Base-by-base conservation (phyloP, 2,329 filamentous ascomycete species). In the Dothistroma septosporum region DNA sequence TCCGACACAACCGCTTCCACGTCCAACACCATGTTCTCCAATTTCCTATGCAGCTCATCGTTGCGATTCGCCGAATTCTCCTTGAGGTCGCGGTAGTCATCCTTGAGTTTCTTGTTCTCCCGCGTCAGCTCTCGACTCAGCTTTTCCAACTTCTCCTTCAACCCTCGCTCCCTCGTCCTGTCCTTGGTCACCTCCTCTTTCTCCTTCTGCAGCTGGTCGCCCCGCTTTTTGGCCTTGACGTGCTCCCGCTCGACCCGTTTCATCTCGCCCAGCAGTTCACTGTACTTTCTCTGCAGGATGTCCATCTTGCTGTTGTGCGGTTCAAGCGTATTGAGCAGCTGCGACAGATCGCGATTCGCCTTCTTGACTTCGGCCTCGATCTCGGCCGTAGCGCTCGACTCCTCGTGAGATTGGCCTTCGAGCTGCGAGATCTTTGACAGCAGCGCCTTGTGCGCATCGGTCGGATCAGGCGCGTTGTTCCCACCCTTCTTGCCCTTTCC, bases 71-170 rank as follows among this genome's bases (percentile, higher is more conserved):
- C 91, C 72, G 96, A 91, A 47, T 85, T 90, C 66, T 93, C 92
- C 70, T 93, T 89, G 31, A 96, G 82, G 56, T 91, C 91, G 73
- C 96, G 93, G 57, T 79, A 70, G 76, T 97, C 96, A 76, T 99
- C 94, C 77, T 97, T 97, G 66, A 99, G 86, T 78, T 96, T 95
- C 77, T 97, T 97, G 76, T 99, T 99, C 73, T 99, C 94, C 70
- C 93, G 90, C 62, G 95, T 94, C 58, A 99, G 83, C 76, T 99
- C 94, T 59, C 94, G 83, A 70, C 92, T 97, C 33, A 99, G 81
- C 74, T 97, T 99, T 77, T 99, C 94, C 50, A 99, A 81, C 77
- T 97, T 97, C 75, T 97, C 92, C 76, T 96, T 97, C 73, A 97
- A 85, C 1, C 88, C 89, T 21, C 90, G 87, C 22, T 92, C 93